Base-by-base conservation (phyloP, 2,329 filamentous ascomycete genomes). In the Chrysosphaeria jannelii region DNA sequence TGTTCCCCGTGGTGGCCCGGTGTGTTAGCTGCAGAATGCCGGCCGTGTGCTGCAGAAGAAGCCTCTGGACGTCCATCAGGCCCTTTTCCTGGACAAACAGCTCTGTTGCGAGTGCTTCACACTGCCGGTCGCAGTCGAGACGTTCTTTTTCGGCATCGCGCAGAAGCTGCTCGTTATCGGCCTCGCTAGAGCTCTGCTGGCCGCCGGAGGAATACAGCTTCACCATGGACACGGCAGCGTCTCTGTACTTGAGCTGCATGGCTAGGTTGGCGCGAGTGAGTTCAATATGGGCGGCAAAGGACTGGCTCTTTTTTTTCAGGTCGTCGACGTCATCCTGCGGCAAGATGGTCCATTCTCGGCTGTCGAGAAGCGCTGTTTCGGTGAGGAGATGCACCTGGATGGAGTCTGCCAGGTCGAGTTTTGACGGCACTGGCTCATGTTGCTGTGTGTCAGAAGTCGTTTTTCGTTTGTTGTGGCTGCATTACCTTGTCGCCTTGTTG, bases 11-110 rank as follows among this genome's bases (percentile, higher is more conserved):
- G n/a, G 69, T 52, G 1, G 60, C 63, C 34, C 68, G 70, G 43
- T 93, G 79, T 6, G 79, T 88, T 42, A 89, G 58, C 39, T 90
- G 78, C 25, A 97, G 48, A 19, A 97, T 74, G 21, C 75, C 81
- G 9, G 85, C 79, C 0, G 81, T 93, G 40, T 97, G 85, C 40
- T 81, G 66, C 23, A 93, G 48, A 21, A 97, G 48, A 30, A 64
- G 61, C 34, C 59, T 60, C 36, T 88, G 72, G 6, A 74, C 58
- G 28, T 69, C 57, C 46, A 76, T 65, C 28, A 69, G 49, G 32
- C 70, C 52, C 41, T 71, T 72, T 43, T 91, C 75, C 26, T 89
- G 48, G 28, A 58, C 57, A 47, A 72, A 75, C 18, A 93, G 48
- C 35, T 90, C 75, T 19, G 65, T 53, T 4, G 78, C 66, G 27